Evolutionary conservation across 371 early-diverging fungal genomes (phyloP).

Genomic region (Mortierella sp.): DNA sequence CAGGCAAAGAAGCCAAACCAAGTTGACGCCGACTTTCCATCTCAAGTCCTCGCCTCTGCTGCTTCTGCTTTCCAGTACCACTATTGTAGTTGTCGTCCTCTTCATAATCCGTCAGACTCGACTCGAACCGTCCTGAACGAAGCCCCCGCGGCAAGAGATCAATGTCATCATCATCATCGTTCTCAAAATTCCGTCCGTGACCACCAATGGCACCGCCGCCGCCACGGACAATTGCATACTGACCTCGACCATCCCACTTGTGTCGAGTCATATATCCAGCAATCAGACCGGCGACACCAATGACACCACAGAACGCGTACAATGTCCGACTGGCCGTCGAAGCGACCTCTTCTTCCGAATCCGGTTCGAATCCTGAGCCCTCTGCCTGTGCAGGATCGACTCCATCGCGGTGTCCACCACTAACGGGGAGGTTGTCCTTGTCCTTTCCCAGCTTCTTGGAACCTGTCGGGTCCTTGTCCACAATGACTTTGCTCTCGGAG

Average conservation of each 20-base stretch:
- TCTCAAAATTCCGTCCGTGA: background rate
- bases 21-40: background rate
- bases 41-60: background rate
- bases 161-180: conserved; percentile 22
- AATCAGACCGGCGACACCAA: conserved; percentile 20
- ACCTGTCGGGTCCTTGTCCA: conserved; percentile 10
- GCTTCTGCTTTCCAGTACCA: background rate
- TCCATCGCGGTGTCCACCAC: background rate
- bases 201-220: background rate
- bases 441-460: background rate
- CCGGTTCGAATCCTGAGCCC: background rate
- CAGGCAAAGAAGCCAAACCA: background rate
- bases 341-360: conserved; percentile 15
- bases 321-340: conserved; percentile 15
- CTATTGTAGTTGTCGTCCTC: background rate
- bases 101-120: background rate
- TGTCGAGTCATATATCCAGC: conserved; percentile 20
- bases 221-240: conserved; percentile 21
- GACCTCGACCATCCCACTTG: conserved; percentile 23
- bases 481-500: conserved; percentile 16
- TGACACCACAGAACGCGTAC: conserved; percentile 24
- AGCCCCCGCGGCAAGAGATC: conserved; percentile 11
- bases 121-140: background rate
- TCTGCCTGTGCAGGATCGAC: background rate
- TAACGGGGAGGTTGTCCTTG: background rate